Conservation (phyloP, 345 rosid genomes). For the Eucalyptus tenuipes region DNA sequence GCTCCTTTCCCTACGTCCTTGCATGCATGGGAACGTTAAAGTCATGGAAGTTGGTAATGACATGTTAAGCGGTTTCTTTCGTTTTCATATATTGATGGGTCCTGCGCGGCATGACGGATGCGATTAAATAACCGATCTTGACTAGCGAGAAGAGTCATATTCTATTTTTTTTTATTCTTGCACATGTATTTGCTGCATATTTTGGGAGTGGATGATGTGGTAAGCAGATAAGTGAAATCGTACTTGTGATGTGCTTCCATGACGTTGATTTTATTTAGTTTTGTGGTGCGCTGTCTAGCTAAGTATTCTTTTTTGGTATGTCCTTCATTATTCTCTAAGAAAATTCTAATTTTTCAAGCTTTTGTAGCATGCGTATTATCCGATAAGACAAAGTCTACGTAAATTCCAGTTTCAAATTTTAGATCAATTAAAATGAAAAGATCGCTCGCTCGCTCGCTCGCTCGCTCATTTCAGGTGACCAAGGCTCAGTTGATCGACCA, state of each 20-base stretch:
- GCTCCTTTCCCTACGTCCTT: neutral
- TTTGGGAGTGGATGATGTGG: neutral
- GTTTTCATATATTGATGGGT: neutral
- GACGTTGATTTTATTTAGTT: neutral
- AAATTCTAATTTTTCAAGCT: neutral
- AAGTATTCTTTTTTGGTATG: neutral
- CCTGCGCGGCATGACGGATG: neutral
- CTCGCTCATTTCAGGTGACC: conserved; percentile 33
- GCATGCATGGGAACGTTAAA: neutral
- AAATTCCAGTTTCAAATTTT: neutral
- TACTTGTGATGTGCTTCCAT: neutral
- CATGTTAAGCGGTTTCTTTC: neutral
- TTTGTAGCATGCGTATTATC: neutral
- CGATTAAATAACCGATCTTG: neutral
- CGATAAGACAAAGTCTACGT: neutral
- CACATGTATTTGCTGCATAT: neutral
- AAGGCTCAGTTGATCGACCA: conserved; percentile 55
- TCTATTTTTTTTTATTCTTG: neutral
- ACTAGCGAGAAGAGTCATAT: neutral
- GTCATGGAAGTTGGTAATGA: neutral
- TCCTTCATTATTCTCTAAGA: neutral
- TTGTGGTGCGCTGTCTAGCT: neutral
- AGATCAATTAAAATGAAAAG: neutral
- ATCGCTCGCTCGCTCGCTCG: neutral
- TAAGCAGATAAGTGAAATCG: neutral